Evolutionary conservation across 2,329 filamentous ascomycete species (phyloP).

Genomic region (Botryotinia calthae): DNA sequence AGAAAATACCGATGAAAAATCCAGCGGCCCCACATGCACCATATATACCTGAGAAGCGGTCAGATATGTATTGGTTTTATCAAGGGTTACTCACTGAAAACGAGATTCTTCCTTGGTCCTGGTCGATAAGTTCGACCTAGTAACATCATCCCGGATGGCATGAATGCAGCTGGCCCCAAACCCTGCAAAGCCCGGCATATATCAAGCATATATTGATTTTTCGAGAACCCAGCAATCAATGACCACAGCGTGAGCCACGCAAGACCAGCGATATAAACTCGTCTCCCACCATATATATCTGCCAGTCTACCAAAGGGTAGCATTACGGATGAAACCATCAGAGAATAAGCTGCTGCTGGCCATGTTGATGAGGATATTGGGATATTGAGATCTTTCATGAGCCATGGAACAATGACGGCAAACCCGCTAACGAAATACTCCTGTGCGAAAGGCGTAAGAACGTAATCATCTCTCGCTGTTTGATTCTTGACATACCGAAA

Average conservation of each 20-base stretch:
- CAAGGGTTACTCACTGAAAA: slow-evolving; percentile 41
- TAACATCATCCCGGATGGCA: slow-evolving; percentile 64
- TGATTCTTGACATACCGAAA: slow-evolving; percentile 12
- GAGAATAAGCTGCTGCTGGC: slow-evolving; percentile 58
- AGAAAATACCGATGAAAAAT: slow-evolving; percentile 59
- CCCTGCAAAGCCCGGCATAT: slow-evolving; percentile 70
- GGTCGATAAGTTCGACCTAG: slow-evolving; percentile 61
- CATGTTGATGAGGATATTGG: slow-evolving; percentile 57
- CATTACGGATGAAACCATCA: slow-evolving; percentile 52
- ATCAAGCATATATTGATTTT: slow-evolving; percentile 64
- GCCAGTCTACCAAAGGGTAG: slow-evolving; percentile 59
- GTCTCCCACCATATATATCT: slow-evolving; percentile 59
- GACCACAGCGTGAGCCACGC: slow-evolving; percentile 65
- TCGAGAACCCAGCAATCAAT: slow-evolving; percentile 65
- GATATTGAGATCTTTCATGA: slow-evolving; percentile 60
- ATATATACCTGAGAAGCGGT: slow-evolving; percentile 16
- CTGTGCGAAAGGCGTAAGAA: slow-evolving; percentile 30
- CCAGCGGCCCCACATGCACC: slow-evolving; percentile 18
- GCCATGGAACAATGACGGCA: slow-evolving; percentile 62
- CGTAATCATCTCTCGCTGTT: background rate
- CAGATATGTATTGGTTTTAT: background rate
- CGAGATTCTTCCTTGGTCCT: slow-evolving; percentile 62
- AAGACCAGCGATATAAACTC: slow-evolving; percentile 55
- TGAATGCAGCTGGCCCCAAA: slow-evolving; percentile 65
- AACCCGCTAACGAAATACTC: slow-evolving; percentile 71